phyloP scores from a whole-genome alignment of 2,329 filamentous ascomycete species.

The Venturia asperata region DNA sequence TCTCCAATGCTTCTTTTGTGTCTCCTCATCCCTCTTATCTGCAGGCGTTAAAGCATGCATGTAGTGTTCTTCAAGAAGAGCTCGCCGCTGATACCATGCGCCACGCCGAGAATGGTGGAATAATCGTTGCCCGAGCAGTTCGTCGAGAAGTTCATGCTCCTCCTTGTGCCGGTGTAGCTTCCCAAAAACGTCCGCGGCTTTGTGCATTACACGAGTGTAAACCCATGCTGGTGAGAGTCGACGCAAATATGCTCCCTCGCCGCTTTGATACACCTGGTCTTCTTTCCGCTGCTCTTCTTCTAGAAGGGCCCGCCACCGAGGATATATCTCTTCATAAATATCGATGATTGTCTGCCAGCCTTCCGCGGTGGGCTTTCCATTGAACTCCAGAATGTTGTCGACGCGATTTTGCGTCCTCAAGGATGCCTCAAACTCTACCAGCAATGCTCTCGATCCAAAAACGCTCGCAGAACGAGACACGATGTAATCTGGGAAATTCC shows the following conservation, averaged over 20 bases:
- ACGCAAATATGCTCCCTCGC: slow-evolving; percentile 81
- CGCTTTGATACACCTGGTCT: slow-evolving; percentile 63
- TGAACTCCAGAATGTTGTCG: slow-evolving; percentile 75
- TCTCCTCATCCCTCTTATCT: slow-evolving; percentile 45
- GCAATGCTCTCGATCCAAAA: slow-evolving; percentile 56
- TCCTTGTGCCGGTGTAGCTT: slow-evolving; percentile 72
- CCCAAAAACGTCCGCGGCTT: slow-evolving; percentile 70
- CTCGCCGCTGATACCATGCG: slow-evolving; percentile 93
- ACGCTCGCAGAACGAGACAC: slow-evolving; percentile 87
- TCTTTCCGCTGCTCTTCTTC: slow-evolving; percentile 72
- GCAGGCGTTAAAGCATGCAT: slow-evolving; percentile 58
- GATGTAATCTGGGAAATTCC: slow-evolving; percentile 84
- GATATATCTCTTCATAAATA: slow-evolving; percentile 67
- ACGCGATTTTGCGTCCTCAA: slow-evolving; percentile 74
- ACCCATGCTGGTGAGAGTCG: slow-evolving; percentile 88
- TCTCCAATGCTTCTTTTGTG: slow-evolving; percentile 77
- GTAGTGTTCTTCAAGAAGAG: slow-evolving; percentile 90
- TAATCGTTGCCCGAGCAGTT: slow-evolving; percentile 70
- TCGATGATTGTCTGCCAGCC: slow-evolving; percentile 61
- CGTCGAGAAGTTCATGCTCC: slow-evolving; percentile 66
- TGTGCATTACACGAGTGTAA: slow-evolving; percentile 88
- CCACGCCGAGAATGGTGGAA: slow-evolving; percentile 83
- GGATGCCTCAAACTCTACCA: slow-evolving; percentile 85
- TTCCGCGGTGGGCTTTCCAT: slow-evolving; percentile 59
- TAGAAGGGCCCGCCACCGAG: slow-evolving; percentile 70